phyloP scores from a whole-genome alignment of 75 land plant genomes.

The Pinus tabuliformis region DNA sequence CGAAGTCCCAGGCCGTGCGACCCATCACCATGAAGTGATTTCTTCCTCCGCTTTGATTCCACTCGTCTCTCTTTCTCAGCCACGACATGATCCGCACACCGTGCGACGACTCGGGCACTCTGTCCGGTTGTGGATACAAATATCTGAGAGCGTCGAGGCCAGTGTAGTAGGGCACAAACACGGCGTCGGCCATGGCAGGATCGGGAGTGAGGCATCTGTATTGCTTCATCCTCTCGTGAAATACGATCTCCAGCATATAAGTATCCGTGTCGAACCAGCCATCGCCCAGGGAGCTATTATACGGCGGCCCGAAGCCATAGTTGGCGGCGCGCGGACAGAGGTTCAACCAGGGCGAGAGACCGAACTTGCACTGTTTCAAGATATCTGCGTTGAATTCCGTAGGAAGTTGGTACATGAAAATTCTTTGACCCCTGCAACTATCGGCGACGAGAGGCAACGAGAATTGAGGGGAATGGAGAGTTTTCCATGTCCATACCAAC shows the following conservation, averaged over 20 bases:
- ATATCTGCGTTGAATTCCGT: constrained; percentile 9
- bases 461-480: no score
- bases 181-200: constrained; percentile 9
- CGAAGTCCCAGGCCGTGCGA: constrained; percentile 20
- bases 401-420: constrained; percentile 16
- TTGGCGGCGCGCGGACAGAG: constrained; percentile 13
- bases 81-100: constrained; percentile 10
- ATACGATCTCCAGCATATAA: constrained; percentile 16
- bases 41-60: constrained; percentile 7
- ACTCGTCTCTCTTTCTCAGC: constrained; percentile 5
- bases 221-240: constrained; percentile 9
- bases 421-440: constrained; percentile 6
- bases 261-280: constrained; percentile 15
- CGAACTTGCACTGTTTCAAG: background rate
- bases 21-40: constrained; percentile 25
- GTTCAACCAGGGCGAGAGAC: constrained; percentile 8
- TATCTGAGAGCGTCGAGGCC: constrained; percentile 4
- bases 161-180: constrained; percentile 18
- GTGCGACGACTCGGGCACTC: background rate
- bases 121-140: background rate
- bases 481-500: no score
- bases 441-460: no score
- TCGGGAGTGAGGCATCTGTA: constrained; percentile 3
- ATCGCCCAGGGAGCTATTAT: background rate
- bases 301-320: constrained; percentile 10